Base-by-base conservation (phyloP, 176 grass and related monocot genomes). In the Avena insularis region DNA sequence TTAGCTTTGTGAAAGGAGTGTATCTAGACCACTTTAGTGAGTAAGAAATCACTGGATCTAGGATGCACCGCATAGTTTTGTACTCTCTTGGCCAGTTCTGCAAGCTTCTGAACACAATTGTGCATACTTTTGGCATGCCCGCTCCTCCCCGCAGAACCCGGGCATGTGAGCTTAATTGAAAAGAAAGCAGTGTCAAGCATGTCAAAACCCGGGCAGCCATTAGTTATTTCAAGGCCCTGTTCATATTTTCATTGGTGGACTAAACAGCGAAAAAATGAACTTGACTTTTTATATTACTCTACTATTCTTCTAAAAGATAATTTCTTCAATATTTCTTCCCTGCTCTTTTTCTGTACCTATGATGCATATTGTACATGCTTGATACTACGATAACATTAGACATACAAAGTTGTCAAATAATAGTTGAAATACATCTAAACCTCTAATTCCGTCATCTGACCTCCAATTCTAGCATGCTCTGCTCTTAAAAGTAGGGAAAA, bases 21-120 rank as follows among this genome's bases (percentile, higher is more conserved):
- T 23, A 23, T 23, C 23, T 23, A 23, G 23, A 23, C 23, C 23
- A 23, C 23, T 23, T 23, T 23, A 23, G 23, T 23, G 95, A 92
- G 62, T 91, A 98, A 27, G 83, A 66, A 86, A 98, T 48, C 91
- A 95, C 92, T 61, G 96, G 96, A 78, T 98, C 96, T 81, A 98
- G 65, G 65, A 95, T 67, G 56, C 86, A 90, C 2, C 96, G 88
- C 88, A 90, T 93, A 64, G 93, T 95, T 86, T 95, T 86, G 90
- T 88, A 75, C 96, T 98, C 84, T 98, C 96, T 87, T 92, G n/a
- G 93, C 93, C 83, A 98, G 65, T 49, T 98, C 96, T 71, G 86
- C 96, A 86, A 98, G 93, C 85, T 94, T 98, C 79, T 94, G 88
- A 53, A 95, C 82, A 73, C 96, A 98, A 85, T 93, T 93, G 75